Evolutionary conservation across 2,329 filamentous ascomycete genomes (phyloP).

Genomic region (Chaetomiaceae sp.): DNA sequence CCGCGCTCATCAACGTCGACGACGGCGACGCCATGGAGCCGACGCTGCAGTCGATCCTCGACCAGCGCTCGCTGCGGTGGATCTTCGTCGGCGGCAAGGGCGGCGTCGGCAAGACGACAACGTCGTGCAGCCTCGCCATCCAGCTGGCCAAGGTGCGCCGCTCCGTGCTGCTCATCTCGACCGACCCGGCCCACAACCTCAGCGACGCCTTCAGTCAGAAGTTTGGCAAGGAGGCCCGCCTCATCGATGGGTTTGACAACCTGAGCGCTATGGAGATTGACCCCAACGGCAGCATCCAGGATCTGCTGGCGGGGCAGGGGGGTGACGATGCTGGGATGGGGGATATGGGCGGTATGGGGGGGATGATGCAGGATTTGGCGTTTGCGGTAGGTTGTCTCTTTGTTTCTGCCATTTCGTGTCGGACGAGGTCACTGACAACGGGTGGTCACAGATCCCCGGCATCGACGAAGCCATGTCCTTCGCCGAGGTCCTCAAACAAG

Average conservation of each 20-base stretch:
- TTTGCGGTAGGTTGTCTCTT: conserved; percentile 65
- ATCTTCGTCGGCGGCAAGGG: conserved; percentile 99
- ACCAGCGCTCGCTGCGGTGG: conserved; percentile 94
- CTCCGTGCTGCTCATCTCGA: conserved; percentile 95
- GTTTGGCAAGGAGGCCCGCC: conserved; percentile 95
- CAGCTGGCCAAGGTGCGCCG: conserved; percentile 93
- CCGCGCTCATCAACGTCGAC: conserved; percentile 47
- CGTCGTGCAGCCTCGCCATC: conserved; percentile 95
- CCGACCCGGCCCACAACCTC: conserved; percentile 95
- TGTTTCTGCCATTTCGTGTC: background rate
- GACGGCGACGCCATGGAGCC: conserved; percentile 70
- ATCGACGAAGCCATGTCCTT: conserved; percentile 99
- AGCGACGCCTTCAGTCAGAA: conserved; percentile 98
- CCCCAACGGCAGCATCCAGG: conserved; percentile 95
- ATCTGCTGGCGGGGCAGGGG: conserved; percentile 71
- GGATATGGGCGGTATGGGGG: conserved; percentile 65
- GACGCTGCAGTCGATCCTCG: conserved; percentile 86
- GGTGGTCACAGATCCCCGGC: conserved; percentile 71
- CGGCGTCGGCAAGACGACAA: conserved; percentile 98
- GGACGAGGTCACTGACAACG: no score
- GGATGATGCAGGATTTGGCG: conserved; percentile 98
- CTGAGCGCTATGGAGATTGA: conserved; percentile 99
- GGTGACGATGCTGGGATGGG: conserved; percentile 55
- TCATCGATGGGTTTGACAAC: conserved; percentile 87
- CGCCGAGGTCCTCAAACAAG: conserved; percentile 97